phyloP scores from a whole-genome alignment of 441 rosid species.

The Pelargonium fulgidum region DNA sequence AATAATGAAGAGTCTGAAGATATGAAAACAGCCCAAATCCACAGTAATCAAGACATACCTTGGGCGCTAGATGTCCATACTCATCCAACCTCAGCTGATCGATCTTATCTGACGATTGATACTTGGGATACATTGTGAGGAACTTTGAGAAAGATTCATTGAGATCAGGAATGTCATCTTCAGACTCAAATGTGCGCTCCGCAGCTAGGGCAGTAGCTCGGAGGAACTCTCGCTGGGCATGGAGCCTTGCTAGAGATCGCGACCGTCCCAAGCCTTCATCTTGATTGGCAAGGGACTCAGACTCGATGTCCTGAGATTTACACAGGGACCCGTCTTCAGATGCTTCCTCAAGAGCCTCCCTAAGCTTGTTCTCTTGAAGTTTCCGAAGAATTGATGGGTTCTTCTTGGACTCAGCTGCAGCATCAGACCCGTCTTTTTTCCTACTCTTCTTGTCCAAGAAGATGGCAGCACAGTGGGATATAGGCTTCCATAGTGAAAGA shows the following conservation, averaged over 20 bases:
- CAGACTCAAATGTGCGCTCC: conserved; percentile 52
- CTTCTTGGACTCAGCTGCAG: conserved; percentile 40
- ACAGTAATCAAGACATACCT: conserved; percentile 99
- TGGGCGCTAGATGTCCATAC: conserved; percentile 68
- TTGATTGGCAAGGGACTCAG: conserved; percentile 40
- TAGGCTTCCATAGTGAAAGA: conserved; percentile 92
- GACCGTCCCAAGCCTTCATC: conserved; percentile 71
- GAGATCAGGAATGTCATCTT: conserved; percentile 61
- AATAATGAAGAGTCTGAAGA: conserved; percentile 75
- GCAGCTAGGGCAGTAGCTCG: conserved; percentile 83
- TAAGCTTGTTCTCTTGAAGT: conserved; percentile 63
- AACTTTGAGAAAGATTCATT: conserved; percentile 65
- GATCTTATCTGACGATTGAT: conserved; percentile 65
- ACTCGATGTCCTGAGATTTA: conserved; percentile 70
- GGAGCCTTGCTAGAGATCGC: conserved; percentile 88
- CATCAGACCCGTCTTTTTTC: conserved; percentile 61
- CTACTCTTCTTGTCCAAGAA: conserved; percentile 83
- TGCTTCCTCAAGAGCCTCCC: conserved; percentile 93
- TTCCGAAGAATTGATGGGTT: conserved; percentile 52
- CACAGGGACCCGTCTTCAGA: conserved; percentile 81
- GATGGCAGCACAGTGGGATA: conserved; percentile 94
- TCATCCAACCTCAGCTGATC: conserved; percentile 76
- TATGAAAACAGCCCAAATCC: conserved; percentile 93
- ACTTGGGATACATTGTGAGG: conserved; percentile 80
- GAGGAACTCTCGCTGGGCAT: conserved; percentile 83